Percentiles rank a stretch among this genome's conserved stretches.
phyloP scores from a whole-genome alignment of 441 rosid genomes.

The Gossypium laxum region DNA sequence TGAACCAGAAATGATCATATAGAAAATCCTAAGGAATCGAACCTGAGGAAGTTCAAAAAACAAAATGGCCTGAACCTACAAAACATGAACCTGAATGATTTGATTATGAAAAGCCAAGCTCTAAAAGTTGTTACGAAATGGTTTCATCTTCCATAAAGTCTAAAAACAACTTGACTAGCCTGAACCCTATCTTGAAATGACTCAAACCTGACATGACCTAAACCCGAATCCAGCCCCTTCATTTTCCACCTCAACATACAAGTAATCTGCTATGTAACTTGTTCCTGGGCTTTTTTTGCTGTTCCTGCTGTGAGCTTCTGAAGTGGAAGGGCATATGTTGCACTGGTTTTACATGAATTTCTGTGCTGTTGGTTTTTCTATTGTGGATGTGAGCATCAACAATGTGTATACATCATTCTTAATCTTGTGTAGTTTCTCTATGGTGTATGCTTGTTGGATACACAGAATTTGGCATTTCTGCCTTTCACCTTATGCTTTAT shows the following conservation, averaged over 20 bases:
- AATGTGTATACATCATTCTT: not conserved
- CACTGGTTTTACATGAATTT: not conserved
- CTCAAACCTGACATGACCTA: not conserved
- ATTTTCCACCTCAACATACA: not conserved
- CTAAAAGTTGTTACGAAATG: not conserved
- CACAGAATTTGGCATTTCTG: not conserved
- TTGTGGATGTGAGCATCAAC: not conserved
- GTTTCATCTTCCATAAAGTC: not conserved
- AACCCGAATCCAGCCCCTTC: not conserved
- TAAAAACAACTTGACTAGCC: not conserved
- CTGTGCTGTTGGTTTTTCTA: not conserved
- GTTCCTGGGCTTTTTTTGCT: not conserved
- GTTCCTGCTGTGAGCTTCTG: not conserved
- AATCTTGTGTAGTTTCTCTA: not conserved
- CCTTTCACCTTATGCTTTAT: slow-evolving; percentile 8
- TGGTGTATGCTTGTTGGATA: not conserved
- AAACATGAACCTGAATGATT: not conserved
- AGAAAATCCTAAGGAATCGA: not conserved
- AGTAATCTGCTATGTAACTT: not conserved
- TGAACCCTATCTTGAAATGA: not conserved
- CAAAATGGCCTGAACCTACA: too few species aligned
- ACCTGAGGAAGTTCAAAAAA: not conserved
- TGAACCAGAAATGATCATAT: not conserved
- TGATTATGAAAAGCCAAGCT: not conserved
- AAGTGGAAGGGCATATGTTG: not conserved